These are phyloP conservation scores for Colletotrichum limetticola DNA, from an alignment of 2,329 filamentous ascomycete species.

Conservation along the genomic window DNA sequence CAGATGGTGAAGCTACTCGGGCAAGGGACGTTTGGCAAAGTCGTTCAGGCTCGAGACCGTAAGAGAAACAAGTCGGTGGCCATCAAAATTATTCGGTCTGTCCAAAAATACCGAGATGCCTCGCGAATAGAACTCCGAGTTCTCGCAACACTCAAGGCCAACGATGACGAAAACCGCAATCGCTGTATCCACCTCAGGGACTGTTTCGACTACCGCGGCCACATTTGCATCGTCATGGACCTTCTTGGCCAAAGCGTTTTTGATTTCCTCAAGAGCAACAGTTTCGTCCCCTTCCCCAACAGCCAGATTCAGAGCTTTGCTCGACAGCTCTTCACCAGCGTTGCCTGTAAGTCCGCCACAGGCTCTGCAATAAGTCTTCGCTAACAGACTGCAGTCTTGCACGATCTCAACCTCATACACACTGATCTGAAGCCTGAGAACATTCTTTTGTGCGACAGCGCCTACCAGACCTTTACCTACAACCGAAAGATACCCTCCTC, in stretches of 20 bases:
- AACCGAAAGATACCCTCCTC: constrained; percentile 77
- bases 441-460: constrained; percentile 72
- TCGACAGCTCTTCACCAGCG: constrained; percentile 95
- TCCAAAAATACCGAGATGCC: constrained; percentile 97
- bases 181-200: constrained; percentile 96
- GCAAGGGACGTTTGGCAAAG: constrained; percentile 98
- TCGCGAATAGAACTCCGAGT: constrained; percentile 95
- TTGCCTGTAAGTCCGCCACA: constrained; percentile 79
- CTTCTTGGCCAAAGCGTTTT: constrained; percentile 94
- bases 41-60: constrained; percentile 90
- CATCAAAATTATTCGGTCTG: constrained; percentile 97
- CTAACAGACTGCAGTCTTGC: constrained; percentile 72
- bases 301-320: constrained; percentile 99
- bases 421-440: constrained; percentile 82
- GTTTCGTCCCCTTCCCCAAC: constrained; percentile 96
- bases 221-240: constrained; percentile 88
- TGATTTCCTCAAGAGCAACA: constrained; percentile 95
- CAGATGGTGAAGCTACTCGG: constrained; percentile 90
- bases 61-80: constrained; percentile 83
- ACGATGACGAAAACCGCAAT: constrained; percentile 92
- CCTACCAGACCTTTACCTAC: constrained; percentile 77
- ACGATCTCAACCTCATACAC: constrained; percentile 97
- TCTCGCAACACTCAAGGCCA: constrained; percentile 88
- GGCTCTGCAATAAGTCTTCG: background rate
- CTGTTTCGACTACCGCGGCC: constrained; percentile 96